These are phyloP conservation scores for Geranium incanum DNA, from an alignment of 441 rosid genomes.

Conservation along the genomic window DNA sequence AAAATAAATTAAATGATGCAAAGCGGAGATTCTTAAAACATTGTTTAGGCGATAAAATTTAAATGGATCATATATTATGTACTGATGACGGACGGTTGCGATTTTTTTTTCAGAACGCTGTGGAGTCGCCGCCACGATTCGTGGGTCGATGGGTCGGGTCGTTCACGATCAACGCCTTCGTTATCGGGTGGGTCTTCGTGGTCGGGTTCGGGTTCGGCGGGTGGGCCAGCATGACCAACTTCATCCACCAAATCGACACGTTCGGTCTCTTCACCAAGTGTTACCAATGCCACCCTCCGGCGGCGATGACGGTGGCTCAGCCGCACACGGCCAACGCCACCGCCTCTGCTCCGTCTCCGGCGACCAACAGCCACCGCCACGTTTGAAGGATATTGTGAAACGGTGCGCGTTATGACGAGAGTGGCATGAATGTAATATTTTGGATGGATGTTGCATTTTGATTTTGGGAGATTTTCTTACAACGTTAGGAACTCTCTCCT, in stretches of 20 bases:
- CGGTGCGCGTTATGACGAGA: too few relatives aligned
- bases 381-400: too few relatives aligned
- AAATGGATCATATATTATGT: conserved; percentile 2
- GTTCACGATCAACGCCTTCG: conserved; percentile 42
- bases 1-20: too few relatives aligned
- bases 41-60: too few relatives aligned
- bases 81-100: conserved; percentile 14
- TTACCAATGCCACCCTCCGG: conserved; percentile 46
- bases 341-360: conserved; percentile 39
- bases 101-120: conserved; percentile 44
- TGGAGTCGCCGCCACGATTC: conserved; percentile 50
- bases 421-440: too few relatives aligned
- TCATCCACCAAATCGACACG: conserved; percentile 58
- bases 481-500: too few relatives aligned
- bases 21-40: too few relatives aligned
- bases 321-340: conserved; percentile 28
- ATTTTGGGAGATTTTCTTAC: too few relatives aligned
- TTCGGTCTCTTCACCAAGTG: conserved; percentile 64
- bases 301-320: conserved; percentile 17
- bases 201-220: conserved; percentile 71
- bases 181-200: conserved; percentile 52
- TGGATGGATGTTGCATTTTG: too few relatives aligned
- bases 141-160: conserved; percentile 53
- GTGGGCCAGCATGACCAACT: conserved; percentile 28
- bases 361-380: conserved; percentile 35